Conservation (phyloP, 768 basidiomycete species). For the Calocybe gangraenosa region DNA sequence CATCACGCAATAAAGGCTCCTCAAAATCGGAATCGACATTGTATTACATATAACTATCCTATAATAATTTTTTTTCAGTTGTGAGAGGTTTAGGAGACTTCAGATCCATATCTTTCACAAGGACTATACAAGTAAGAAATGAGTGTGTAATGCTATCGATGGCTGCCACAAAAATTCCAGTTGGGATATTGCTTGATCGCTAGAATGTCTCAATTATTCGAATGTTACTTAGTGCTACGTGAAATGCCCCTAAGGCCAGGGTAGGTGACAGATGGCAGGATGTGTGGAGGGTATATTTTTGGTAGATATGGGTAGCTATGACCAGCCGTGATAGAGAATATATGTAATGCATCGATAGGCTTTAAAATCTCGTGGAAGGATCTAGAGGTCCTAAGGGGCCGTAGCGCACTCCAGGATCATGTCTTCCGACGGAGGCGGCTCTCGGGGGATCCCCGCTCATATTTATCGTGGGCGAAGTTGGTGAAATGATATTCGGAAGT, state of each 20-base stretch:
- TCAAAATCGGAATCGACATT: too few species aligned
- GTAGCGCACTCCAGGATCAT: conserved; percentile 36
- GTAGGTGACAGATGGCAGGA: conserved; percentile 22
- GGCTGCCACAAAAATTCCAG: conserved; percentile 14
- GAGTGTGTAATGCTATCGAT: too few species aligned
- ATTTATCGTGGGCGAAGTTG: conserved; percentile 33
- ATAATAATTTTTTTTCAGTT: too few species aligned
- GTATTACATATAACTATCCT: too few species aligned
- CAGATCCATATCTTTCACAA: too few species aligned
- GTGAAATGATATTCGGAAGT: conserved; percentile 32
- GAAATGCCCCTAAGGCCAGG: conserved; percentile 27
- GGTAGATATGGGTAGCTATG: conserved; percentile 26
- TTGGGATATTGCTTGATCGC: conserved; percentile 7
- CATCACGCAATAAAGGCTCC: too few species aligned
- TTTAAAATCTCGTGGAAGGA: conserved; percentile 51
- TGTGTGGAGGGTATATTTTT: conserved; percentile 36
- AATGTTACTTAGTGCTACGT: conserved; percentile 18
- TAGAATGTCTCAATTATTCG: conserved; percentile 29
- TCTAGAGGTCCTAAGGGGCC: conserved; percentile 60
- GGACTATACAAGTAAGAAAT: too few species aligned
- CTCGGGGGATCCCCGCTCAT: conserved; percentile 18
- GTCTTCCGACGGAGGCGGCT: conserved; percentile 13
- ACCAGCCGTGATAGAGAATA: conserved; percentile 21
- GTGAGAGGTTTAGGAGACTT: too few species aligned
- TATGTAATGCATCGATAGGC: conserved; percentile 17